phyloP scores from a whole-genome alignment of 2,329 filamentous ascomycete genomes.

The Trichoderma arundinaceum region DNA sequence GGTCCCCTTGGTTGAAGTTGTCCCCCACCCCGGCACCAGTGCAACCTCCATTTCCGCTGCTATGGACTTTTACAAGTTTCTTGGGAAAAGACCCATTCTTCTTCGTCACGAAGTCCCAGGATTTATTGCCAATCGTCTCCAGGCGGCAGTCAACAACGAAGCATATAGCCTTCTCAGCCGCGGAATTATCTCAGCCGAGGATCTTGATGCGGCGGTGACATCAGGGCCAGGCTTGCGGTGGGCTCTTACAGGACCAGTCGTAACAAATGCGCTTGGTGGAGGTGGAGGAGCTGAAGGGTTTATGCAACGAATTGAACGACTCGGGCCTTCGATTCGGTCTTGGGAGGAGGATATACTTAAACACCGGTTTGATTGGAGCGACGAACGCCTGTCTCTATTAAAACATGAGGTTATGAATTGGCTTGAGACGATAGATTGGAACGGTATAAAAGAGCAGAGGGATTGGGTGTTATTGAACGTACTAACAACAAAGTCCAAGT shows the following conservation, averaged over 20 bases:
- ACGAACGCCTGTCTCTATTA: no score
- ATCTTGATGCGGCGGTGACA: background rate
- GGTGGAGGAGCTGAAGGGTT: background rate
- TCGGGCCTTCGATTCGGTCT: background rate
- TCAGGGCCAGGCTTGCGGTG: background rate
- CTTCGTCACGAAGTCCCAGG: background rate
- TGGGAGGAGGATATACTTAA: background rate
- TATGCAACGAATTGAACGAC: background rate
- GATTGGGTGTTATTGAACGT: no score
- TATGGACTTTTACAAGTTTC: background rate
- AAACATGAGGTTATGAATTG: no score
- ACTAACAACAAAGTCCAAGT: no score
- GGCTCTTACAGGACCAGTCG: background rate
- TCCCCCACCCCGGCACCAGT: background rate
- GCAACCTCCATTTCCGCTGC: background rate
- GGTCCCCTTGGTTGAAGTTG: slow-evolving; percentile 14
- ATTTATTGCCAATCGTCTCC: slow-evolving; percentile 1
- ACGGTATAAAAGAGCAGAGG: no score
- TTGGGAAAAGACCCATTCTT: background rate
- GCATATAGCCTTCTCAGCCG: background rate
- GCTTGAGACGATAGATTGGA: no score
- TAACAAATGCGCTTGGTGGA: background rate
- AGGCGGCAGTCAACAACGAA: background rate
- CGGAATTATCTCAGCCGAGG: background rate
- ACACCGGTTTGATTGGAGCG: background rate